Percentiles rank a stretch among this genome's conserved stretches.
These are phyloP conservation scores for Arthrobotrys entomopaga DNA, from an alignment of 2,329 filamentous ascomycete species.

Conservation along the genomic window DNA sequence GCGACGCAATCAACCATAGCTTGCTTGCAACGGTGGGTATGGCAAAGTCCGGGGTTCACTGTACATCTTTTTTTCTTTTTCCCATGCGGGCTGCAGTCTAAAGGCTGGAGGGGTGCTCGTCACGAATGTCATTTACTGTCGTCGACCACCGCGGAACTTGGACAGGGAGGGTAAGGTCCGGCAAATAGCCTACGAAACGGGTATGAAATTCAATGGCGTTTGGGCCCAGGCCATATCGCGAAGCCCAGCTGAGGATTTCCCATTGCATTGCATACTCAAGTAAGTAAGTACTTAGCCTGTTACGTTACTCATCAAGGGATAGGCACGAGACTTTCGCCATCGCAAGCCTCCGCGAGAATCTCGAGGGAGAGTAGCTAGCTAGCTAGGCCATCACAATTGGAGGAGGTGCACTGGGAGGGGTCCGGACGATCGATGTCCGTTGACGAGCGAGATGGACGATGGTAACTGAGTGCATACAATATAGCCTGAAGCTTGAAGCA, in stretches of 20 bases:
- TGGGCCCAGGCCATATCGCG: background rate
- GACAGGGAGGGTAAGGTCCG: slow-evolving; percentile 13
- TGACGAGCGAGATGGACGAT: slow-evolving; percentile 2
- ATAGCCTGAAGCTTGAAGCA: slow-evolving; percentile 24
- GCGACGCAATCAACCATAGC: no score
- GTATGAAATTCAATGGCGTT: slow-evolving; percentile 22
- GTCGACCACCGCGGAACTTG: no score
- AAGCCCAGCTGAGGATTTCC: slow-evolving; percentile 13
- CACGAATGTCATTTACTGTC: slow-evolving; percentile 2
- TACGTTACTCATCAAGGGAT: background rate
- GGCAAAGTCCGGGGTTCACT: slow-evolving; percentile 7
- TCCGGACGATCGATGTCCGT: slow-evolving; percentile 16
- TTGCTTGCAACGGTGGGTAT: no score
- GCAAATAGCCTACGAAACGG: slow-evolving; percentile 14
- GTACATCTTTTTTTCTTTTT: background rate
- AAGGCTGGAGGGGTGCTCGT: background rate
- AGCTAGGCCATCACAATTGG: background rate
- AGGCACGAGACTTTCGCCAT: slow-evolving; percentile 21
- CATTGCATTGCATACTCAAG: no score
- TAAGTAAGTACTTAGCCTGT: no score
- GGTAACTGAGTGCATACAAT: slow-evolving; percentile 23
- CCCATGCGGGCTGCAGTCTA: background rate
- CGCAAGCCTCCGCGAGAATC: background rate
- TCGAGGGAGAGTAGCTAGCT: background rate
- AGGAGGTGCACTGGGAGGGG: background rate